Evolutionary conservation across 1,284 basidiomycete genomes (phyloP), one percentile per base, ranked within the genome.

Genomic region (Kwoniella shivajii): DNA sequence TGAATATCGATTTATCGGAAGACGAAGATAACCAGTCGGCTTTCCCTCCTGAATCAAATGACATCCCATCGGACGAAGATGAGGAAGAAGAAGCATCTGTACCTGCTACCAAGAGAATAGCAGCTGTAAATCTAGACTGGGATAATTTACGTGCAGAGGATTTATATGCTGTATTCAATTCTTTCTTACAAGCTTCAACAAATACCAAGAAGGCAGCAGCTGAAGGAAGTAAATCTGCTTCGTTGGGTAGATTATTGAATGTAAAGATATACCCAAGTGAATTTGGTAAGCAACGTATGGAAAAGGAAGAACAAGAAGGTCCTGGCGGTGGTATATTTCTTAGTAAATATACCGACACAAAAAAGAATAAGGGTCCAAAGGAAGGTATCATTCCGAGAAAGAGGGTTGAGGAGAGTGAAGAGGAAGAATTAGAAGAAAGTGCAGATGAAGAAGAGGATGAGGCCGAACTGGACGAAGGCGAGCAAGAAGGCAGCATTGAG

Each of bases 51-150:
- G 74, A 80, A 36, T 63, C 56, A 0, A 68, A 64, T 13, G 72
- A 79, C 26, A 59, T 26, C 13, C 66, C 64, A 16, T 63, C 61
- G 14, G 68, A 61, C 4, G 65, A 73, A n/a, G 64, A 77, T 31
- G 71, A 81, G n/a, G 72, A 73, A 13, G 68, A 75, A 30, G 68
- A 59, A 11, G 69, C 69, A 29, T 63, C 65, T 0, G 73, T 72
- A 16, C 67, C 73, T 14, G 75, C 79, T 1, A 91, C 90, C 1
- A 83, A 81, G 44, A 84, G 95, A 13, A 79, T 98, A 6, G 96
- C 95, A 0, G 85, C 89, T 27, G 95, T 99, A 65, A 98, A 99
- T 74, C 84, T 99, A 58, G 96, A 99, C 79, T 99, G 96, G 96
- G 96, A 99, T 77, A 86, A 98, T 78, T 85, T 99, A 54, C 88